Percentiles rank a stretch among this genome's conserved stretches.
Conservation (phyloP, 805 yeast genomes). For the Nakazawaea ishiwadae region DNA sequence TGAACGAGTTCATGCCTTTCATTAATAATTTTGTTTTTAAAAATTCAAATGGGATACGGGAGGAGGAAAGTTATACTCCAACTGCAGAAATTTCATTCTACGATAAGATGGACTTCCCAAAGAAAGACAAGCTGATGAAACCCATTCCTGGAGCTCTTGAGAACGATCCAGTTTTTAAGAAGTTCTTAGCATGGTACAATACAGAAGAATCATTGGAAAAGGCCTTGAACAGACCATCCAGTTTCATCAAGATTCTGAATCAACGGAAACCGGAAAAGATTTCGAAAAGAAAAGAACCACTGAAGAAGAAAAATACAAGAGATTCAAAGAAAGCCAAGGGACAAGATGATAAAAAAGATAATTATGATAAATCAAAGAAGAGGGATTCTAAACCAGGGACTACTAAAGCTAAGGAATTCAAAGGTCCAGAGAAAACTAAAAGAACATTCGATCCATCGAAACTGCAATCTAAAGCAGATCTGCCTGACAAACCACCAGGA, state of each 20-base stretch:
- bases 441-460: too few relatives aligned
- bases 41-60: slow-evolving; percentile 9
- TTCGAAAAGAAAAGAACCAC: slow-evolving; percentile 1
- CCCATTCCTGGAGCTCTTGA: slow-evolving; percentile 14
- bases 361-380: too few relatives aligned
- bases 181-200: slow-evolving; percentile 17
- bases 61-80: slow-evolving; percentile 27
- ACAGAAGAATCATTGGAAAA: slow-evolving; percentile 16
- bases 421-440: too few relatives aligned
- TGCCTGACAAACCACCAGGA: too few relatives aligned
- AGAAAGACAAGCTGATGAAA: background rate
- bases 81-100: slow-evolving; percentile 30
- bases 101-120: slow-evolving; percentile 23
- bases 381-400: too few relatives aligned
- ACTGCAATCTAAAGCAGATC: too few relatives aligned
- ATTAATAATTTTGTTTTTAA: slow-evolving; percentile 24
- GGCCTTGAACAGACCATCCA: slow-evolving; percentile 13
- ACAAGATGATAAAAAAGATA: background rate
- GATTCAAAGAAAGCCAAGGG: slow-evolving; percentile 8
- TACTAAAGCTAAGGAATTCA: too few relatives aligned
- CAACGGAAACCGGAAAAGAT: slow-evolving; percentile 1
- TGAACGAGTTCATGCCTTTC: slow-evolving; percentile 24
- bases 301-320: slow-evolving; percentile 8
- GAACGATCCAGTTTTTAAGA: slow-evolving; percentile 17
- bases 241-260: slow-evolving; percentile 9